A percentile compares a stretch with the other conserved stretches of the same genome.
These are phyloP conservation scores for Helianthus tuberosus DNA, from an alignment of 129 eudicot species.

Conservation along the genomic window DNA sequence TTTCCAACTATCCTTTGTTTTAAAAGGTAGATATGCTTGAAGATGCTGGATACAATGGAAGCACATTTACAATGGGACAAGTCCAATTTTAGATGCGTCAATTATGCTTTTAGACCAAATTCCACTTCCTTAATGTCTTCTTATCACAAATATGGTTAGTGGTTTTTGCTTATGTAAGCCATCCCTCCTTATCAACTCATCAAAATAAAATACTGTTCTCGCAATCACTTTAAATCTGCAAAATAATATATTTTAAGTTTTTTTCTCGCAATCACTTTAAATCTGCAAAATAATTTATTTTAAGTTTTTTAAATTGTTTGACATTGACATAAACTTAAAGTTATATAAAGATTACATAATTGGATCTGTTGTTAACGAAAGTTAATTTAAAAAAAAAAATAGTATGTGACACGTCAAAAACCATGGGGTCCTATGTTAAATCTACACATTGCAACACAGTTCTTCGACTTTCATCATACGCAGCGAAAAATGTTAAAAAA, in stretches of 20 bases:
- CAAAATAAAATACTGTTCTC: slow-evolving; percentile 14
- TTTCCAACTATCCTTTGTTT: not conserved
- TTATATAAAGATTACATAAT: not conserved
- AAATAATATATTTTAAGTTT: no score
- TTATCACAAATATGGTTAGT: slow-evolving; percentile 30
- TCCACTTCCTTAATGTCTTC: slow-evolving; percentile 24
- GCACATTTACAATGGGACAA: slow-evolving; percentile 6
- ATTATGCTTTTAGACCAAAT: slow-evolving; percentile 31
- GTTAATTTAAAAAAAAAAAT: not conserved
- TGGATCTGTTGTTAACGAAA: not conserved
- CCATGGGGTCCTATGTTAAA: no score
- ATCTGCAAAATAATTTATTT: not conserved
- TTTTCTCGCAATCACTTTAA: slow-evolving; percentile 5
- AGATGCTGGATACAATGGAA: slow-evolving; percentile 3
- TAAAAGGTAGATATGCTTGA: not conserved
- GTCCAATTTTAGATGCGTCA: slow-evolving; percentile 7
- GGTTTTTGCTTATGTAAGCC: slow-evolving; percentile 35
- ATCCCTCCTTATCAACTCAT: slow-evolving; percentile 25
- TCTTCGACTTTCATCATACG: no score
- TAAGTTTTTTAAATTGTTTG: not conserved
- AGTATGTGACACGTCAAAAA: no score
- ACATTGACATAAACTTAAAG: not conserved
- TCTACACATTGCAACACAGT: no score
- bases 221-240: slow-evolving; percentile 1
- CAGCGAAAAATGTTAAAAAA: no score